Percentiles rank a stretch among this genome's conserved stretches.
Evolutionary conservation across 2,329 filamentous ascomycete species (phyloP).

Genomic region (Cladophialophora yegresii): DNA sequence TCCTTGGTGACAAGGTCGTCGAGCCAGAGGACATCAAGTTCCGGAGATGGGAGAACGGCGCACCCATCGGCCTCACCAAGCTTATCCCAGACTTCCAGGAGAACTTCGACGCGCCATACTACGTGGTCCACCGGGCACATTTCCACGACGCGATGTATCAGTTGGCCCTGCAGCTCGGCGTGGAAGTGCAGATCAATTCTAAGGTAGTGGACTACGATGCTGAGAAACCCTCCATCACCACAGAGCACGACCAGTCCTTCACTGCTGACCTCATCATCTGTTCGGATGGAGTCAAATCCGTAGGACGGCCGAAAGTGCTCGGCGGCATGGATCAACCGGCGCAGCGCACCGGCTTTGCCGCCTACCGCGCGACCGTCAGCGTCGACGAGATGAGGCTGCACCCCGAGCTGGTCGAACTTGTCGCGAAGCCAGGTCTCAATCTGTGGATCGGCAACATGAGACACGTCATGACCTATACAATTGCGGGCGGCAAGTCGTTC

Average conservation of each 20-base stretch:
- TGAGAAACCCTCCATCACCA: conserved; percentile 37
- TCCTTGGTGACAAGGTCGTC: conserved; percentile 24
- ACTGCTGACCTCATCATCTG: conserved; percentile 45
- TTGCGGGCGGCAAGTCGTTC: conserved; percentile 44
- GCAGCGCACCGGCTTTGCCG: conserved; percentile 29
- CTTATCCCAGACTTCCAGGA: conserved; percentile 29
- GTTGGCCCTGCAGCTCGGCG: conserved; percentile 24
- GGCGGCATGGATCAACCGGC: conserved; percentile 31
- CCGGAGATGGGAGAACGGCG: conserved; percentile 29
- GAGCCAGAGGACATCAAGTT: conserved; percentile 28
- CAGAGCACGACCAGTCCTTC: conserved; percentile 38
- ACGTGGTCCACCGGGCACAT: conserved; percentile 31
- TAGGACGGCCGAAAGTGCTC: conserved; percentile 27
- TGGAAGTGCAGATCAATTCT: conserved; percentile 27
- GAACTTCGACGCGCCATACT: conserved; percentile 32
- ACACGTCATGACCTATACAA: conserved; percentile 41
- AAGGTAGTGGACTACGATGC: conserved; percentile 37
- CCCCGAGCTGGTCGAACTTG: conserved; percentile 26
- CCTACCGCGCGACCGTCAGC: conserved; percentile 33
- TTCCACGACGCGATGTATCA: conserved; percentile 32
- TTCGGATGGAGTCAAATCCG: conserved; percentile 43
- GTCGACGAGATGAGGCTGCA: conserved; percentile 29
- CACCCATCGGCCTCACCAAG: conserved; percentile 28
- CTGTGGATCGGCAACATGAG: conserved; percentile 40
- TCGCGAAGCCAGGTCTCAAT: conserved; percentile 25